These are phyloP conservation scores for Carex arenaria DNA, from an alignment of 202 grass and related monocot genomes.

Conservation along the genomic window DNA sequence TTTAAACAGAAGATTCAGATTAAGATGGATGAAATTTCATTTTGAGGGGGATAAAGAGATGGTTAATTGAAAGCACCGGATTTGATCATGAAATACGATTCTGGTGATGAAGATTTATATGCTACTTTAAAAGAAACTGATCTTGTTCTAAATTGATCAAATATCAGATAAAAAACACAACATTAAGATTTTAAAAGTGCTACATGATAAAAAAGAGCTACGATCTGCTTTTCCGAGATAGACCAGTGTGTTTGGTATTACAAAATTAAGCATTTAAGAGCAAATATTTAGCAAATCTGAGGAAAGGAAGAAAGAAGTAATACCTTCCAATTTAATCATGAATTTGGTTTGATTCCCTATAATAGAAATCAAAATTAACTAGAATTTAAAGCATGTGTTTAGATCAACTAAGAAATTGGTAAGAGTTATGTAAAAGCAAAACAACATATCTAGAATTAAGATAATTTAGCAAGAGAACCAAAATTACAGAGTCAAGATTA, in stretches of 20 bases:
- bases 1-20: background rate
- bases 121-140: background rate
- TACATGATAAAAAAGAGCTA: background rate
- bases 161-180: background rate
- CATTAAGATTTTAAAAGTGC: background rate
- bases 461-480: background rate
- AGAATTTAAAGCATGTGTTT: background rate
- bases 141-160: background rate
- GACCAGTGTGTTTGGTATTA: background rate
- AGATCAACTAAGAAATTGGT: background rate
- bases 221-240: background rate
- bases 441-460: background rate
- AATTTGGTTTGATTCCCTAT: background rate
- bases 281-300: constrained; percentile 7
- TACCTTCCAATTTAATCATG: background rate
- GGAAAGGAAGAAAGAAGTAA: background rate
- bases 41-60: background rate
- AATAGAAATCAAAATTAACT: background rate
- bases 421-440: background rate
- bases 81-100: background rate
- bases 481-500: background rate
- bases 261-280: background rate
- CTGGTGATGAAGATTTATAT: background rate
- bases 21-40: background rate
- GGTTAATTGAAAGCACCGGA: background rate